phyloP scores from a whole-genome alignment of 495 filamentous ascomycete genomes.

The Beverwykella pulmonaria region DNA sequence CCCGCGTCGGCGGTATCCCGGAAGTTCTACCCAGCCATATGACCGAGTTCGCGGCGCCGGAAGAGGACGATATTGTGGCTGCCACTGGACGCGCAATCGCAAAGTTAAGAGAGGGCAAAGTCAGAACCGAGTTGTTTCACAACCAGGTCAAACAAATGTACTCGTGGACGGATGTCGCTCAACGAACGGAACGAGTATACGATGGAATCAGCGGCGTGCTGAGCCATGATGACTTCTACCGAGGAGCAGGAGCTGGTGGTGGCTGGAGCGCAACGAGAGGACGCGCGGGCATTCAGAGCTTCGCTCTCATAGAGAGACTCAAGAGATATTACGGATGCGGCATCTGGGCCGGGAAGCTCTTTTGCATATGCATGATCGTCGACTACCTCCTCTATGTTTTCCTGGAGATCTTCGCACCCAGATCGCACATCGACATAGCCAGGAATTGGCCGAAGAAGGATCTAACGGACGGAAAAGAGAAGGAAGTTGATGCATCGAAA shows the following conservation, averaged over 20 bases:
- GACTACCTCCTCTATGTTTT: conserved; percentile 88
- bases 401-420: conserved; percentile 82
- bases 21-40: conserved; percentile 92
- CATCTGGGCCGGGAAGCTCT: conserved; percentile 98
- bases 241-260: conserved; percentile 52
- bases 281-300: conserved; percentile 73
- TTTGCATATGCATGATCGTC: conserved; percentile 90
- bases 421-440: conserved; percentile 82
- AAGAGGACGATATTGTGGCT: conserved; percentile 85
- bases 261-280: conserved; percentile 71
- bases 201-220: conserved; percentile 84
- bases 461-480: conserved; percentile 10
- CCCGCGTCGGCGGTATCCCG: conserved; percentile 92
- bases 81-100: conserved; percentile 83
- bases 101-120: conserved; percentile 74
- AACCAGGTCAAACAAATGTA: conserved; percentile 98
- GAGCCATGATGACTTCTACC: conserved; percentile 82
- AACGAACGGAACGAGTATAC: conserved; percentile 91
- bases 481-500: conserved; percentile 13
- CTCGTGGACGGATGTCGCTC: conserved; percentile 92
- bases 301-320: conserved; percentile 88
- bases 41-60: conserved; percentile 90
- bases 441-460: conserved; percentile 86
- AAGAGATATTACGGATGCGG: conserved; percentile 99
- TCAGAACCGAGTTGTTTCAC: conserved; percentile 91